A percentile compares a stretch with the other conserved stretches of the same genome.
phyloP scores from a whole-genome alignment of 75 land plant species.

The Azolla pinnata region DNA sequence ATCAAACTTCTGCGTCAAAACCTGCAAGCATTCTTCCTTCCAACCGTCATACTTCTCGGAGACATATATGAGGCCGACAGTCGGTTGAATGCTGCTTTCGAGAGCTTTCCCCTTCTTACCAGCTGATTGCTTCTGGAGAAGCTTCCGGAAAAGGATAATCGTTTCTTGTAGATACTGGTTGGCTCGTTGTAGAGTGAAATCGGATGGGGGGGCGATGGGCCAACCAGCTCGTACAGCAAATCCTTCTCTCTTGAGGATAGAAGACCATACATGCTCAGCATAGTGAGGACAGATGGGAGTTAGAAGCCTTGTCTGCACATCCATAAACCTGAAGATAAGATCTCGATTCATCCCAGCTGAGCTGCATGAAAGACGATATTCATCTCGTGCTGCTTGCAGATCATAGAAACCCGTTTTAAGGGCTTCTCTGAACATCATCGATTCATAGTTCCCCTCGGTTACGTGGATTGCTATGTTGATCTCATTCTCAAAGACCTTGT shows the following conservation, averaged over 20 bases:
- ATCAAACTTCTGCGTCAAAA: constrained; percentile 44
- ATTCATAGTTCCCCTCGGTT: constrained; percentile 52
- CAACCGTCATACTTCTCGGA: constrained; percentile 74
- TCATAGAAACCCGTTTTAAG: constrained; percentile 88
- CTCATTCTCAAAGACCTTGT: constrained; percentile 72
- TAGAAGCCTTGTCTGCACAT: constrained; percentile 76
- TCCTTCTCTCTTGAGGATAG: constrained; percentile 51
- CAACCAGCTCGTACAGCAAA: constrained; percentile 64
- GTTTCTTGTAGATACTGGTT: constrained; percentile 74
- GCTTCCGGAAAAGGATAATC: constrained; percentile 52
- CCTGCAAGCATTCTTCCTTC: constrained; percentile 66
- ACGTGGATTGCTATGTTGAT: constrained; percentile 60
- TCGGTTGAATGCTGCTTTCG: constrained; percentile 25
- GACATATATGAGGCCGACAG: constrained; percentile 58
- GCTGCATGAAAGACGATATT: constrained; percentile 74
- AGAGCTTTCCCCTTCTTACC: constrained; percentile 53
- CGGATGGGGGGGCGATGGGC: constrained; percentile 44
- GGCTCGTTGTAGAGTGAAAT: constrained; percentile 57
- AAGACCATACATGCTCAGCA: constrained; percentile 75
- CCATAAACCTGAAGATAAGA: constrained; percentile 66
- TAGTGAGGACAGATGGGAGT: constrained; percentile 90
- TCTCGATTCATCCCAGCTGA: constrained; percentile 68
- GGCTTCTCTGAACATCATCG: constrained; percentile 77
- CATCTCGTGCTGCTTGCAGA: constrained; percentile 85
- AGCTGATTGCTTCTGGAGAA: constrained; percentile 55